Evolutionary conservation across 495 filamentous ascomycete genomes (phyloP).

Genomic region (Neurospora intermedia): DNA sequence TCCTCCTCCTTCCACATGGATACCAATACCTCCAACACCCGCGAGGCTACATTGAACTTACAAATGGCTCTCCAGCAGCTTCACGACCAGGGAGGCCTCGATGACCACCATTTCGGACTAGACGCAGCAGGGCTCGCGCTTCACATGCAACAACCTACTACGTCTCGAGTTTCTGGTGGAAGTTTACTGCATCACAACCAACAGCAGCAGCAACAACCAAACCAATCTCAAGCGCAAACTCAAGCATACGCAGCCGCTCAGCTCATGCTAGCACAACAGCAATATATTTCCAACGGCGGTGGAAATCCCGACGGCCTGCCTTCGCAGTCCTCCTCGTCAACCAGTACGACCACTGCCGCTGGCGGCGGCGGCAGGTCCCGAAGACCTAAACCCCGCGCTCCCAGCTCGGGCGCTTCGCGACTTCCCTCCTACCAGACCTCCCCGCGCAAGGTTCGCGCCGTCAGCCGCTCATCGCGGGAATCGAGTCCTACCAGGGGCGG

Average conservation of each 20-base stretch:
- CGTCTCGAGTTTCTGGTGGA: not conserved
- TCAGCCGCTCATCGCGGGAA: slow-evolving; percentile 7
- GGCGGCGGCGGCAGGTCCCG: slow-evolving; percentile 8
- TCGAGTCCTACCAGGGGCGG: not conserved
- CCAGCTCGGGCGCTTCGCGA: slow-evolving; percentile 28
- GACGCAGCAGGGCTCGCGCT: slow-evolving; percentile 25
- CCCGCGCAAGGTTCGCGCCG: slow-evolving; percentile 26
- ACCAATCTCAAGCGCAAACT: not conserved
- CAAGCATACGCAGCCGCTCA: not conserved
- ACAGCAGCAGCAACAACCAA: slow-evolving; percentile 2
- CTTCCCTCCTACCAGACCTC: slow-evolving; percentile 24
- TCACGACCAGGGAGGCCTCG: slow-evolving; percentile 10
- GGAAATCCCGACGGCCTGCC: not conserved
- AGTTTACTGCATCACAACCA: not conserved
- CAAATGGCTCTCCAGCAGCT: slow-evolving; percentile 1
- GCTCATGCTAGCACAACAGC: not conserved
- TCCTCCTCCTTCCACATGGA: slow-evolving; percentile 4
- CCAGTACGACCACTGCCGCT: not conserved
- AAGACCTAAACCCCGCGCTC: slow-evolving; percentile 30
- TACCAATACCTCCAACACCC: slow-evolving; percentile 4
- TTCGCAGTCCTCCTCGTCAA: not conserved
- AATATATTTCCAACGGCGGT: not conserved
- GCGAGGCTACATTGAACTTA: not conserved
- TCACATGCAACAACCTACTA: slow-evolving; percentile 22
- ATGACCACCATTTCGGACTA: slow-evolving; percentile 19